Base-by-base conservation (phyloP, 2,329 filamentous ascomycete genomes). In the Ophiostoma tasmaniense region DNA sequence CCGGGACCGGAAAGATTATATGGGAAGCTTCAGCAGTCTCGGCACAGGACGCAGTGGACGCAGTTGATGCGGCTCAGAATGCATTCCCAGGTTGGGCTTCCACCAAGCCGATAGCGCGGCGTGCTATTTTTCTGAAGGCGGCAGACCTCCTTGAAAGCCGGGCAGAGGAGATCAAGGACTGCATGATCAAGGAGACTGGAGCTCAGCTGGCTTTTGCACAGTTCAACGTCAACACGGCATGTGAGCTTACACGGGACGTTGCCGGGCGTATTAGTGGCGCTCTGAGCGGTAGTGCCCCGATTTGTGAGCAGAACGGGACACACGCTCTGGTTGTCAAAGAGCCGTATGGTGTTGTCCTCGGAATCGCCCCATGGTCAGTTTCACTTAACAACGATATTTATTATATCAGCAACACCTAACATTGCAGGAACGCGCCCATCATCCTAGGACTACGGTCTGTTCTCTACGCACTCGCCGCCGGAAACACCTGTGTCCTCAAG, bases 401-500 rank as follows among this genome's bases (percentile, higher is more conserved):
- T n/a, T n/a, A n/a, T n/a, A n/a, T n/a, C n/a, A n/a, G n/a, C n/a
- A n/a, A n/a, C n/a, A n/a, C n/a, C n/a, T 55, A 55, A 55, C 50
- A 13, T 3, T 10, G 14, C 11, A 86, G 85, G 84, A 87, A 89
- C 72, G 83, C 85, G 1, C 81, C 85, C 1, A 82, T 84, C 71
- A 82, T 87, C 70, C 79, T 88, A 13, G 84, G 83, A 22, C 75
- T 81, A 33, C 80, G 86, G 61, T 77, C 83, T 3, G 83, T 91
- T 28, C 78, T 83, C 11, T 86, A 84, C 71, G 88, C 92, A 2
- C 81, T 95, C 3, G 92, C 92, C 2, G 87, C 86, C 0, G 91
- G 91, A n/a, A 93, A 93, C 77, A 92, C 90, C 0, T 84, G 86
- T 22, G 82, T 94, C 14, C 79, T 93, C 71, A 94, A 93, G 77